These are phyloP conservation scores for Cucumis hystrix DNA, from an alignment of 306 rosid genomes.

Conservation along the genomic window DNA sequence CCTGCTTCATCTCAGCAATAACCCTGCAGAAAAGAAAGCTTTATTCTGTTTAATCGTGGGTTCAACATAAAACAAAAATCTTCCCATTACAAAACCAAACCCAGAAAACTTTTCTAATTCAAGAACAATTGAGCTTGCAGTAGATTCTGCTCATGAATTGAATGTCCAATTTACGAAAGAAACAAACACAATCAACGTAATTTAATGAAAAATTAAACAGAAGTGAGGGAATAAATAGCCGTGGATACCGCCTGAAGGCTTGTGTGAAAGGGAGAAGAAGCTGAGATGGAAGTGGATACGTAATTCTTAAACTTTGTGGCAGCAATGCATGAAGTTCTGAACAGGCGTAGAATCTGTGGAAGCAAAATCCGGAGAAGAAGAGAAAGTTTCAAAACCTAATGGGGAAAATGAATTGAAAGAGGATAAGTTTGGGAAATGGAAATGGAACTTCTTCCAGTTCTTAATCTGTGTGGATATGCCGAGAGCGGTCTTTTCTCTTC, in stretches of 20 bases:
- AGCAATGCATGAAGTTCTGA: background rate
- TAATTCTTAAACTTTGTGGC: background rate
- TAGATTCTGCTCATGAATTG: background rate
- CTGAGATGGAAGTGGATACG: background rate
- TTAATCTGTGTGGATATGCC: no score
- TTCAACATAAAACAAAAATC: background rate
- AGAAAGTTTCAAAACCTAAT: background rate
- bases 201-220: background rate
- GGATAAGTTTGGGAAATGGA: background rate
- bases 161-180: background rate
- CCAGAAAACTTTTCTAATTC: background rate
- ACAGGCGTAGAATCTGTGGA: background rate
- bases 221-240: background rate
- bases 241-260: background rate
- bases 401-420: background rate
- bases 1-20: background rate
- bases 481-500: no score
- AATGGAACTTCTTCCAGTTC: background rate
- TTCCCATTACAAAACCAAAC: background rate
- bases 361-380: background rate
- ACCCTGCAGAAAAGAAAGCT: background rate
- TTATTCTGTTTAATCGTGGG: background rate
- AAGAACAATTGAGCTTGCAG: background rate
- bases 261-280: background rate
- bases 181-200: background rate